Conservation (phyloP, 140 eudicot species). For the Anethum foeniculum region DNA sequence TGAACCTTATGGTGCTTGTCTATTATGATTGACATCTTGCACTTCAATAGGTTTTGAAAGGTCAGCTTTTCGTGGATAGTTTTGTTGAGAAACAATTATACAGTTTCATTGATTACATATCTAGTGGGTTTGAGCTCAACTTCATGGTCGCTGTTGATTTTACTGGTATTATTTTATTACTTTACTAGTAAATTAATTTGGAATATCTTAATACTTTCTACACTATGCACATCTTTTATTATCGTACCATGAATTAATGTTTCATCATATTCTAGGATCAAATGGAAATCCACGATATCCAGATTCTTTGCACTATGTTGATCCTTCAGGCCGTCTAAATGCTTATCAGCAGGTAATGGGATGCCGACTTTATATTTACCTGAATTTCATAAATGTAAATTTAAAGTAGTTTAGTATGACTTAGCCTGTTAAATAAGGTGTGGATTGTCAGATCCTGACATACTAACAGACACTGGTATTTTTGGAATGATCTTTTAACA, state of each 20-base stretch:
- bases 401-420: not conserved
- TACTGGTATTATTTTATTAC: constrained; percentile 41
- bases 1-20: not conserved
- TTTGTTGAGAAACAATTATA: constrained; percentile 54
- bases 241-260: not conserved
- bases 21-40: constrained; percentile 11
- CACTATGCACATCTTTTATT: not conserved
- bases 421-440: not conserved
- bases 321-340: constrained; percentile 74
- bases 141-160: constrained; percentile 98
- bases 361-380: not conserved
- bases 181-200: constrained; percentile 25
- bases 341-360: constrained; percentile 74
- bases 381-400: not conserved
- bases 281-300: constrained; percentile 70
- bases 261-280: constrained; percentile 44
- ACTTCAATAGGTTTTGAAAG: constrained; percentile 54
- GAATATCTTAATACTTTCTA: not conserved
- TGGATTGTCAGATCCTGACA: not conserved
- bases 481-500: not conserved
- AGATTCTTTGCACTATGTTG: constrained; percentile 71
- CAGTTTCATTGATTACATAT: constrained; percentile 80
- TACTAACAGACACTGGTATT: not conserved
- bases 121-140: constrained; percentile 91
- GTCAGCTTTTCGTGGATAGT: constrained; percentile 70